Evolutionary conservation across 352 stramenopile species (phyloP).

Genomic region (Globisporangium takayamanum): DNA sequence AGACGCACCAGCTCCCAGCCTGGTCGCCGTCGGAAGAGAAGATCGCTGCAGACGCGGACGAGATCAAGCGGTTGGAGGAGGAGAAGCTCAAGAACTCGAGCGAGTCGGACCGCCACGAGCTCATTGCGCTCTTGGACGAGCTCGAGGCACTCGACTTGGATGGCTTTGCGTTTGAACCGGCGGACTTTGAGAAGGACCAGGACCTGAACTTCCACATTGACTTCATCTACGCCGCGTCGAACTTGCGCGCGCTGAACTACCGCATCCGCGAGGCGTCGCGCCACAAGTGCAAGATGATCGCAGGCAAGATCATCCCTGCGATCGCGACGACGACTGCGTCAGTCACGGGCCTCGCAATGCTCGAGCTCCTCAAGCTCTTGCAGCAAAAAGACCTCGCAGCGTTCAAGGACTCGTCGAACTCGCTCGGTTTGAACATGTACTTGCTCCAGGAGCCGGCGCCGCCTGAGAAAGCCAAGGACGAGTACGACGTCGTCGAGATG

Average conservation of each 20-base stretch:
- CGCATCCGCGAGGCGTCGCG: slow-evolving; percentile 75
- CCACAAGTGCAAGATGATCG: slow-evolving; percentile 97
- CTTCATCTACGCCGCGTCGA: slow-evolving; percentile 97
- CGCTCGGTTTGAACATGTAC: slow-evolving; percentile 90
- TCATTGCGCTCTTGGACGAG: slow-evolving; percentile 65
- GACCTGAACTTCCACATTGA: slow-evolving; percentile 93
- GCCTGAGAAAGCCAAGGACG: slow-evolving; percentile 84
- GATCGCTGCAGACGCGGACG: slow-evolving; percentile 64
- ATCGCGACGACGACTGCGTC: slow-evolving; percentile 99
- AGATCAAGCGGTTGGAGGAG: slow-evolving; percentile 61
- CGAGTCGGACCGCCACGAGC: slow-evolving; percentile 56
- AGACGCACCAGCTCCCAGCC: slow-evolving; percentile 29
- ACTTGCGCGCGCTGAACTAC: slow-evolving; percentile 92
- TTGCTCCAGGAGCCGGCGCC: slow-evolving; percentile 85
- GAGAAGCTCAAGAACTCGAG: slow-evolving; percentile 58
- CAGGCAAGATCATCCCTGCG: slow-evolving; percentile 99
- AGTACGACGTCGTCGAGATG: slow-evolving; percentile 89
- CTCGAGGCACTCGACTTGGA: slow-evolving; percentile 51
- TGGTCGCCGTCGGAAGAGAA: slow-evolving; percentile 78
- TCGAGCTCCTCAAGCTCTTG: slow-evolving; percentile 86
- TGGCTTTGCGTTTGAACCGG: slow-evolving; percentile 61
- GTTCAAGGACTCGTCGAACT: slow-evolving; percentile 92
- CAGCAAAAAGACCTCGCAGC: slow-evolving; percentile 84
- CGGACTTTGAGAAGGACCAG: slow-evolving; percentile 98
- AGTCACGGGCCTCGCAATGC: slow-evolving; percentile 95